A percentile compares a stretch with the other conserved stretches of the same genome.
These are phyloP conservation scores for Saussurea involucrata DNA, from an alignment of 129 eudicot genomes.

Conservation along the genomic window DNA sequence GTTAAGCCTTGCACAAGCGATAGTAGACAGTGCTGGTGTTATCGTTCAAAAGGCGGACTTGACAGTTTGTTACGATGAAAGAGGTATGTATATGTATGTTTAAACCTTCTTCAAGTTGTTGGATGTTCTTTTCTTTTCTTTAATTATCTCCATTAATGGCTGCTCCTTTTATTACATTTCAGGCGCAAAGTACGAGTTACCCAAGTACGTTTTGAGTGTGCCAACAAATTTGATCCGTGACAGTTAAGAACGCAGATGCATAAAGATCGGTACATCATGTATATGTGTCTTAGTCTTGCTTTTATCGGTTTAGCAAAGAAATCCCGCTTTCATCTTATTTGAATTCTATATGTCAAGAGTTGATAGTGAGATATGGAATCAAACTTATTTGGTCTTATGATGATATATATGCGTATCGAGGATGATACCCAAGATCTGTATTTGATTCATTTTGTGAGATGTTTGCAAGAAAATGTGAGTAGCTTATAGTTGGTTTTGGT, in stretches of 20 bases:
- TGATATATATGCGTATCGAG: neutral
- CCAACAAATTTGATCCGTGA: conserved; percentile 81
- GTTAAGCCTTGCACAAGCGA: conserved; percentile 66
- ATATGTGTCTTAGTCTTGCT: conserved; percentile 31
- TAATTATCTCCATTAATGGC: neutral
- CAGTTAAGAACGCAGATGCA: conserved; percentile 29
- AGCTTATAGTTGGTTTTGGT: neutral
- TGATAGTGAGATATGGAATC: too few species aligned
- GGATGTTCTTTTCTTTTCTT: neutral
- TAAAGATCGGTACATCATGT: conserved; percentile 56
- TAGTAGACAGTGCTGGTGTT: conserved; percentile 87
- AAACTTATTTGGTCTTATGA: neutral
- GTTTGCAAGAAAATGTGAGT: conserved; percentile 12
- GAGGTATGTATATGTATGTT: conserved; percentile 65
- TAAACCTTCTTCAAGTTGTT: neutral
- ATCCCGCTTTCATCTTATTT: conserved; percentile 9
- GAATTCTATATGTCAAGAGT: neutral
- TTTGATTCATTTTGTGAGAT: conserved; percentile 11
- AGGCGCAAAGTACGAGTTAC: conserved; percentile 93
- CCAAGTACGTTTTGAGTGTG: conserved; percentile 81
- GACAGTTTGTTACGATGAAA: conserved; percentile 85
- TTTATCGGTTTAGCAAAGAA: conserved; percentile 12
- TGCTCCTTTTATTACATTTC: conserved; percentile 16
- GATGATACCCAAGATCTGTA: neutral
- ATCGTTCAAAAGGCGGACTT: conserved; percentile 71